Evolutionary conservation across 2,329 filamentous ascomycete species (phyloP), one percentile per base, ranked within the genome.

Genomic region (Tolypocladium inflatum): DNA sequence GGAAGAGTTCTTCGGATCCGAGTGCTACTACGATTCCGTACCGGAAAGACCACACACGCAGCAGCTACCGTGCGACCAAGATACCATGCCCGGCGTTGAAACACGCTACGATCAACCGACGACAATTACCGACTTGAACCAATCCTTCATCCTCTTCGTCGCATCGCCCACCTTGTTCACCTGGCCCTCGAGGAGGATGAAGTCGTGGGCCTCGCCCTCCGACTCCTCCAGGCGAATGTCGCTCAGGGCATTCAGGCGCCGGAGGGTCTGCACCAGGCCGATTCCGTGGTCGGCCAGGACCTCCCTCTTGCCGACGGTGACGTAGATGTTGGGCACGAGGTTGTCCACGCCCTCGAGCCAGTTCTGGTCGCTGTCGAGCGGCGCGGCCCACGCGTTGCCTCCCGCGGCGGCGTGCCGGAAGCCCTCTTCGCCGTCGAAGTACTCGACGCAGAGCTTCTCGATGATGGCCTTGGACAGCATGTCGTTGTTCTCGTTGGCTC

Each of bases 301-400:
- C 56, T 74, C 71, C 19, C 67, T 64, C 58, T 66, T 65, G 0
- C 72, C 72, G 1, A 63, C 66, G 0, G 70, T 72, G 33, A 74
- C 62, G 59, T 72, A 72, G 4, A 74, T 41, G n/a, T 57, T 60
- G 26, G 57, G 57, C 0, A 64, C 60, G 10, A 66, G 59, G 4
- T 41, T 53, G 0, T 60, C 62, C 23, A 71, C 57, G 13, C 67
- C 67, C 10, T 61, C 57, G 1, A 70, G 63, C 70, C 70, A 73
- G 5, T 54, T 58, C 33, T 61, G 62, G 4, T 63, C 63, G n/a
- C 62, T 58, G 30, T 73, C 70, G 30, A 70, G 59, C 1, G 67
- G 67, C 59, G 67, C 62, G 5, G 65, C 65, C 68, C 68, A 69
- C 0, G 62, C 62, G 4, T 66, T 61, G 8, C 33, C 37, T 10